Evolutionary conservation across 805 yeast genomes (phyloP).

Genomic region (Lipomyces starkeyi): DNA sequence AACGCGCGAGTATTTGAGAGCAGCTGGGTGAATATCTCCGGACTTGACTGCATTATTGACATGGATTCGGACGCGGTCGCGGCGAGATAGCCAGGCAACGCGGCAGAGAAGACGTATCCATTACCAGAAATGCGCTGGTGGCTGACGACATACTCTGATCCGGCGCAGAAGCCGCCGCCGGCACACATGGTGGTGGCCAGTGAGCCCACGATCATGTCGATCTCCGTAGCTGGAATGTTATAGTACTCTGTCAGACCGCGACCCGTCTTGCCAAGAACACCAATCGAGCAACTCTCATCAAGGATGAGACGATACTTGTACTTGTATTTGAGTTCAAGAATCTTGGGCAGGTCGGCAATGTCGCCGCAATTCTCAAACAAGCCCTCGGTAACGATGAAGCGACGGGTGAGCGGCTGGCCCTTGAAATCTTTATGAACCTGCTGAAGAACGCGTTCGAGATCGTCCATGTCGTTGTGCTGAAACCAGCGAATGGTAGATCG

Average conservation of each 20-base stretch:
- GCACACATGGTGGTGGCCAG: conserved; percentile 81
- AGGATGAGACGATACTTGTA: conserved; percentile 85
- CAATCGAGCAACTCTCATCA: conserved; percentile 87
- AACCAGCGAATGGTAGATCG: conserved; percentile 76
- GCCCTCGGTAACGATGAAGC: conserved; percentile 92
- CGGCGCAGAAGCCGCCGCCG: conserved; percentile 94
- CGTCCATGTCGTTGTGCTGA: conserved; percentile 87
- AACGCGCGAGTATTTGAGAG: conserved; percentile 51
- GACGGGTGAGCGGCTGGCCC: conserved; percentile 81
- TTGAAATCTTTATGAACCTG: conserved; percentile 47
- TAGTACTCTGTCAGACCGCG: conserved; percentile 82
- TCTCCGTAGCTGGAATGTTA: conserved; percentile 66
- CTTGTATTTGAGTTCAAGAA: conserved; percentile 72
- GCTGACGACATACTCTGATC: conserved; percentile 78
- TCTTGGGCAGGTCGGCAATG: conserved; percentile 61
- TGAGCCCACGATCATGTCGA: conserved; percentile 87
- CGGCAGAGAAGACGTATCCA: conserved; percentile 93
- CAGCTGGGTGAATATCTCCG: conserved; percentile 42
- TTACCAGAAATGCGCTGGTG: conserved; percentile 90
- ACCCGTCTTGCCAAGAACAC: conserved; percentile 84
- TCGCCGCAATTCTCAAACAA: conserved; percentile 83
- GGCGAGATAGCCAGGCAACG: conserved; percentile 91
- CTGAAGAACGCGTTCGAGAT: conserved; percentile 70
- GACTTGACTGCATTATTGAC: conserved; percentile 52
- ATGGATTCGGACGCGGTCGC: conserved; percentile 63